Percentiles rank a stretch among this genome's conserved stretches.
phyloP scores from a whole-genome alignment of 2,329 filamentous ascomycete species.

The Calycina herbarum region DNA sequence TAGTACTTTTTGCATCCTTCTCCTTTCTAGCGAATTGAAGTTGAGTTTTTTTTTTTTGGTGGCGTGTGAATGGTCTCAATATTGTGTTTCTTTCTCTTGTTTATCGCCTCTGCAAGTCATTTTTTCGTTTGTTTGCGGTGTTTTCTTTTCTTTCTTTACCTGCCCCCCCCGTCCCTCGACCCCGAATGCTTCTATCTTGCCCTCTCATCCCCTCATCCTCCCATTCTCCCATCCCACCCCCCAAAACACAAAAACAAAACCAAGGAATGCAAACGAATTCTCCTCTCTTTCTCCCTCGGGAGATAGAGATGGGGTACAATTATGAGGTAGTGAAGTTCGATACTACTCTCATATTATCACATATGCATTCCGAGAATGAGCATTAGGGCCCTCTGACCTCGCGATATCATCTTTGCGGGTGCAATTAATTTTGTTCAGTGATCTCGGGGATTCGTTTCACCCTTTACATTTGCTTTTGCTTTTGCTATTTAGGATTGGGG shows the following conservation, averaged over 20 bases:
- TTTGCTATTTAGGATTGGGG: too few species aligned
- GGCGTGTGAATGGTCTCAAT: background rate
- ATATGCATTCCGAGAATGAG: slow-evolving; percentile 54
- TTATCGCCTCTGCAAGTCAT: too few species aligned
- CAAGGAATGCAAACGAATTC: background rate
- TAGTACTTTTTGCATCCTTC: slow-evolving; percentile 34
- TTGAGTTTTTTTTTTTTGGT: background rate
- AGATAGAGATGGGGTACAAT: background rate
- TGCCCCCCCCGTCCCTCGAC: too few species aligned
- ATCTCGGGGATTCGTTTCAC: slow-evolving; percentile 64
- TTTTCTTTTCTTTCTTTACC: background rate
- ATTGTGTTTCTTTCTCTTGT: background rate
- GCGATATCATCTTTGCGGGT: slow-evolving; percentile 31
- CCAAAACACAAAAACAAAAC: background rate
- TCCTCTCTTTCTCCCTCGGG: background rate
- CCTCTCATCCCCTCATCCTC: too few species aligned
- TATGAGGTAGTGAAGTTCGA: slow-evolving; percentile 2
- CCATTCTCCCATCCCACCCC: background rate
- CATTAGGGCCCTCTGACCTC: slow-evolving; percentile 62
- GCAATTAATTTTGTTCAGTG: slow-evolving; percentile 37
- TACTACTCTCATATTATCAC: background rate
- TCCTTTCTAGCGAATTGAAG: background rate
- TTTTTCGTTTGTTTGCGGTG: too few species aligned
- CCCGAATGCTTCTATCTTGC: background rate
- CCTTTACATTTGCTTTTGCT: slow-evolving; percentile 45